Evolutionary conservation across 73 alveolate genomes (phyloP), one percentile per base, ranked within the genome.

Genomic region (Symbiodinium natans): DNA sequence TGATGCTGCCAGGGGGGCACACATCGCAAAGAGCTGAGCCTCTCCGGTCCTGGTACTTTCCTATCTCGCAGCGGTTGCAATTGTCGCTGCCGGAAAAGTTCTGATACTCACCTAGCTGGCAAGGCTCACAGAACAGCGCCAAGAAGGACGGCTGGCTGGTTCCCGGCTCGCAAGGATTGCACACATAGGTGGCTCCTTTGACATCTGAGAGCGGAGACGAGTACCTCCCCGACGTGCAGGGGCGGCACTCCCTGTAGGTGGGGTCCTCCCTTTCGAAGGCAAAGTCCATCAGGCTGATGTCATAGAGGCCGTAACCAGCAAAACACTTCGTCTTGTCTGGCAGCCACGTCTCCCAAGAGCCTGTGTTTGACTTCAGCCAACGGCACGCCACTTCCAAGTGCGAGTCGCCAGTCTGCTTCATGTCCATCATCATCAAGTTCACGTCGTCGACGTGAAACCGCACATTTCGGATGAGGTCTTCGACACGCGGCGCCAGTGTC

Each of bases 221-320:
- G 38, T 31, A 54, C 33, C 56, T 86, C 19, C 93, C 93, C 33
- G 93, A 59, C 21, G 19, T 39, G 38, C 93, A 86, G 13, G 93
- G 77, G 21, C 56, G 52, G 75, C 92, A 83, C 11, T n/a, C 41
- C 38, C 41, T n/a, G n/a, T 38, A 48, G 39, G 83, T 48, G 29
- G 54, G 54, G 15, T 86, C 68, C 11, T 9, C 75, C 19, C 93
- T 56, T 6, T 31, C 39, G 36, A 36, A 82, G 6, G 54, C 15
- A 36, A 86, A 86, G 48, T 31, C 40, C 7, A n/a, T 31, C 9
- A 31, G 82, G 23, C 23, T 41, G 13, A 83, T 23, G 82, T 86
- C 93, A 39, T 52, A 86, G 40, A 86, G 82, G 29, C 93, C 93
- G 38, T 48, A 86, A 56, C 93, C 93, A 3, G 93, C 83, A 34